These are phyloP conservation scores for Diaporthe citri DNA, from an alignment of 2,329 filamentous ascomycete species.

Conservation along the genomic window DNA sequence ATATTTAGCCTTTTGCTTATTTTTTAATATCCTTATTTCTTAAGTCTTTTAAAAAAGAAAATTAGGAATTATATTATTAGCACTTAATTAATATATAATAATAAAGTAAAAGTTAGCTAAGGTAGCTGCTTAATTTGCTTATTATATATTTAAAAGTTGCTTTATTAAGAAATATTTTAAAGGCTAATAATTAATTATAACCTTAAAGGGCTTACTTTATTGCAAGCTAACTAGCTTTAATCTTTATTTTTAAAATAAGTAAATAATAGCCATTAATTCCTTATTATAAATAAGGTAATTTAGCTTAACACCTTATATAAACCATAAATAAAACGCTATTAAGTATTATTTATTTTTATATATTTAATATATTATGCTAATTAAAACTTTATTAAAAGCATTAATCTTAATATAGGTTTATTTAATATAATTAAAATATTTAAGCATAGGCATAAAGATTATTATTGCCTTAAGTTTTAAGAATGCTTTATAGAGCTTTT, in stretches of 20 bases:
- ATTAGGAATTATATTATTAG: neutral
- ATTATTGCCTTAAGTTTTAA: too few species aligned
- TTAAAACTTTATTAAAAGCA: neutral
- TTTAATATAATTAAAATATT: neutral
- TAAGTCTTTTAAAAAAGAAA: neutral
- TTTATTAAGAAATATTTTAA: neutral
- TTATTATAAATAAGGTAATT: conserved; percentile 24
- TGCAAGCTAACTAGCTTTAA: neutral
- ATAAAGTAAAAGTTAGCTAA: neutral
- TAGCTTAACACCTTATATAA: neutral
- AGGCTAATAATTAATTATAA: neutral
- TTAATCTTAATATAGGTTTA: neutral
- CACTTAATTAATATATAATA: neutral
- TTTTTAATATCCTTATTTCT: neutral
- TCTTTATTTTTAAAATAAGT: neutral
- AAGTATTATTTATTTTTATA: neutral
- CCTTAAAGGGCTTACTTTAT: neutral
- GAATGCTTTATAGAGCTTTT: neutral
- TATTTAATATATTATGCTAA: neutral
- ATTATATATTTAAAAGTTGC: neutral
- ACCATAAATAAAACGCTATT: neutral
- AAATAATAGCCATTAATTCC: neutral
- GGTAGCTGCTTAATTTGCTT: neutral
- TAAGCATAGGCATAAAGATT: neutral
- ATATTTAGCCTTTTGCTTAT: neutral